Conservation (phyloP, 108 stramenopile genomes). For the Skeletonema tropicum region DNA sequence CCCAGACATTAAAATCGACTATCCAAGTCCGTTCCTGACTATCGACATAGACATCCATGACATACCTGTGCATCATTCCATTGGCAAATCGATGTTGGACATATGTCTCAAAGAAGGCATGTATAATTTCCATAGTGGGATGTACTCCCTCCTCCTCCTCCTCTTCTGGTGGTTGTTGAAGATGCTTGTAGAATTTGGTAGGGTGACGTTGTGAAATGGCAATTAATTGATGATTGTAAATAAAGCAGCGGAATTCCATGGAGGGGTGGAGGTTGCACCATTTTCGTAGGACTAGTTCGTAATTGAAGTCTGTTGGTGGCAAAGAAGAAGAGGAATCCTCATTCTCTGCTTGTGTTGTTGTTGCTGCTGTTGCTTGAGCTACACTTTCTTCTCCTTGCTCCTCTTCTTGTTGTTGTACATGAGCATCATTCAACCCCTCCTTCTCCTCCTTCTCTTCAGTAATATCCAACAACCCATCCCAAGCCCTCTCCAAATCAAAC, state of each 20-base stretch:
- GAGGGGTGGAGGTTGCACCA: conserved; percentile 94
- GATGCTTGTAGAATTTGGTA: conserved; percentile 74
- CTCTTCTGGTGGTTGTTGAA: background rate
- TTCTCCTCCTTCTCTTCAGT: background rate
- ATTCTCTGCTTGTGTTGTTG: too few species aligned
- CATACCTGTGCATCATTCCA: conserved; percentile 51
- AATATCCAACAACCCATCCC: conserved; percentile 35
- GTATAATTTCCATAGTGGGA: conserved; percentile 11
- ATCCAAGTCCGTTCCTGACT: conserved; percentile 82
- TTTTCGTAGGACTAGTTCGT: conserved; percentile 84
- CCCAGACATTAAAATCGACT: conserved; percentile 90
- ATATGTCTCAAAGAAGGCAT: conserved; percentile 59
- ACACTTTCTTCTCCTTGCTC: too few species aligned
- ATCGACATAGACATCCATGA: conserved; percentile 85
- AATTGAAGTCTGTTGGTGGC: too few species aligned
- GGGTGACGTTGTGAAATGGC: conserved; percentile 79
- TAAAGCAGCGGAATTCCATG: conserved; percentile 96
- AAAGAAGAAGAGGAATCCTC: too few species aligned
- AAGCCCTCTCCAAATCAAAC: conserved; percentile 88
- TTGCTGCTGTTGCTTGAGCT: background rate
- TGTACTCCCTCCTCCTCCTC: background rate
- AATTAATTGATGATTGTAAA: conserved; percentile 63
- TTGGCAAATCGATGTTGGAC: conserved; percentile 52
- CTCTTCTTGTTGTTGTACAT: background rate
- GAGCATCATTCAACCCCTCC: background rate